Percentiles rank a stretch among this genome's conserved stretches.
Evolutionary conservation across 129 eudicot genomes (phyloP).

Genomic region (Ambrosia trifida): DNA sequence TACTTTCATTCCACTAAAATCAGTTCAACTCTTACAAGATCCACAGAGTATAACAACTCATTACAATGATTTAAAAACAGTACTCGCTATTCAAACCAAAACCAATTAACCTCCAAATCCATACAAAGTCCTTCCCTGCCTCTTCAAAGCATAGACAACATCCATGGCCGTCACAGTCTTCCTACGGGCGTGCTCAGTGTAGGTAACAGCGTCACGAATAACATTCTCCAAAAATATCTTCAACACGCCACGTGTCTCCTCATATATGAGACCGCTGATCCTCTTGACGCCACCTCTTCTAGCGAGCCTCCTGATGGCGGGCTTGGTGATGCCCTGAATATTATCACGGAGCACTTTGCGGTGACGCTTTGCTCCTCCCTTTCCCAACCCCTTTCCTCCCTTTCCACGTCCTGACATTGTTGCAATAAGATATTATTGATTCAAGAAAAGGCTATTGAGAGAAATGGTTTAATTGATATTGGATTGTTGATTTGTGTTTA

Average conservation of each 20-base stretch:
- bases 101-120: slow-evolving; percentile 25
- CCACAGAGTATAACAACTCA: no score
- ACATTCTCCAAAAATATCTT: slow-evolving; percentile 40
- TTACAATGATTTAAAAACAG: no score
- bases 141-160: slow-evolving; percentile 32
- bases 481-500: background rate
- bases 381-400: slow-evolving; percentile 31
- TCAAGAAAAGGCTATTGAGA: background rate
- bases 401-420: slow-evolving; percentile 28
- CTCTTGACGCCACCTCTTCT: slow-evolving; percentile 37
- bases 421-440: background rate
- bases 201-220: slow-evolving; percentile 31
- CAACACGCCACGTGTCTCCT: slow-evolving; percentile 29
- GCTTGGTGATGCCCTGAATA: slow-evolving; percentile 33
- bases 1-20: no score
- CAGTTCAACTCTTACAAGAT: no score
- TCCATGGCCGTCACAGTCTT: slow-evolving; percentile 33
- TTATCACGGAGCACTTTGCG: slow-evolving; percentile 32
- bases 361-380: slow-evolving; percentile 37
- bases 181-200: slow-evolving; percentile 31
- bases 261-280: slow-evolving; percentile 29
- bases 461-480: background rate
- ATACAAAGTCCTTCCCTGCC: slow-evolving; percentile 23
- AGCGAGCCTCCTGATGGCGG: slow-evolving; percentile 33
- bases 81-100: no score